These are phyloP conservation scores for Teratosphaeria viscida DNA, from an alignment of 2,329 filamentous ascomycete genomes.

Conservation along the genomic window DNA sequence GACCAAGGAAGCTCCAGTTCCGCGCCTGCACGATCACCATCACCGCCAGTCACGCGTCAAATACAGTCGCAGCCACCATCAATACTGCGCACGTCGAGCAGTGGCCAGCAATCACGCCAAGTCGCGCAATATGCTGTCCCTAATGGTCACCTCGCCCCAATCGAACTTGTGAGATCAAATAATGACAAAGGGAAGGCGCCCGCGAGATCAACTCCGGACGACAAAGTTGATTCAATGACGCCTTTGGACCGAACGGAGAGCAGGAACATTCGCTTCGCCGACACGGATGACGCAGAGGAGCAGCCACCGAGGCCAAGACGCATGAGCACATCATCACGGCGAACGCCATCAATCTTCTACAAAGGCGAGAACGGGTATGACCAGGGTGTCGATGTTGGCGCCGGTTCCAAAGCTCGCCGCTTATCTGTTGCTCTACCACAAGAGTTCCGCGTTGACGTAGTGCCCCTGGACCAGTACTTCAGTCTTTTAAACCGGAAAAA, in stretches of 20 bases:
- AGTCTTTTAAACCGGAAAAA: constrained; percentile 61
- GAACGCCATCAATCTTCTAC: constrained; percentile 23
- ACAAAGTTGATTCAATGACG: neutral
- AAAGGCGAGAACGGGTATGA: constrained; percentile 17
- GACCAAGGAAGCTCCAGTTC: neutral
- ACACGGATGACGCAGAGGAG: neutral
- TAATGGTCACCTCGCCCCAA: neutral
- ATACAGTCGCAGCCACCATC: neutral
- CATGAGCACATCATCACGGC: constrained; percentile 17
- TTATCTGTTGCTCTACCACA: constrained; percentile 22
- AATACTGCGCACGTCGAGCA: neutral
- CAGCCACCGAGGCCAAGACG: constrained; percentile 11
- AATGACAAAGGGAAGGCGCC: neutral
- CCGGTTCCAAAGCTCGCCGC: constrained; percentile 25
- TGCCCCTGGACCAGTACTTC: constrained; percentile 35
- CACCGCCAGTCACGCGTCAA: neutral
- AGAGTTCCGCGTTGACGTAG: constrained; percentile 21
- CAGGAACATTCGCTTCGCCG: neutral
- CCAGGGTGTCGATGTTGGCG: constrained; percentile 23
- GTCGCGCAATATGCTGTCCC: neutral
- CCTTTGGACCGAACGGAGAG: neutral
- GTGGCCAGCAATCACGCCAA: neutral
- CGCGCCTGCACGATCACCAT: neutral
- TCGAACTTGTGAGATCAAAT: neutral
- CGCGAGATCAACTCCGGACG: neutral